Conservation (phyloP, 805 yeast genomes). For the Wickerhamiella qilinensis region DNA sequence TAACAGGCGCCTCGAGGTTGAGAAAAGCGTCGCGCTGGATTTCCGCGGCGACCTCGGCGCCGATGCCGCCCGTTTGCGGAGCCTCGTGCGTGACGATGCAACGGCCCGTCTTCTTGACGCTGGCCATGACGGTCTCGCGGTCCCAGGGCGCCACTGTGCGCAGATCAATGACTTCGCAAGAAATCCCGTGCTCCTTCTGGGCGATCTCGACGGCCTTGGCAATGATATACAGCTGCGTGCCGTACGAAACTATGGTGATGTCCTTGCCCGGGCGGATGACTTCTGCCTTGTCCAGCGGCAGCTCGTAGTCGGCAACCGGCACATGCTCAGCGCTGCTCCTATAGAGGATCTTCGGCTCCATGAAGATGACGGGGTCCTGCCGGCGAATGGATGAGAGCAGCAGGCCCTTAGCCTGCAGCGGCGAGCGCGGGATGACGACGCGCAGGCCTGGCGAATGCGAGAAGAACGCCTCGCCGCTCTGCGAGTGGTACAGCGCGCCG, state of each 20-base stretch:
- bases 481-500: conserved; percentile 94
- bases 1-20: conserved; percentile 84
- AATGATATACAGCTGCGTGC: conserved; percentile 67
- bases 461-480: conserved; percentile 86
- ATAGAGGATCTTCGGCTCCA: conserved; percentile 81
- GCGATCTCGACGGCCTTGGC: conserved; percentile 69
- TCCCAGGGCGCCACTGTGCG: conserved; percentile 90
- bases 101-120: conserved; percentile 83
- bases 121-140: conserved; percentile 56
- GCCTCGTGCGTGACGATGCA: conserved; percentile 76
- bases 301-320: conserved; percentile 58
- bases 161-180: conserved; percentile 74
- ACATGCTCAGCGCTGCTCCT: conserved; percentile 79
- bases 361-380: conserved; percentile 85
- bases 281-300: conserved; percentile 83
- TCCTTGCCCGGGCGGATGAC: conserved; percentile 72
- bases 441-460: conserved; percentile 88
- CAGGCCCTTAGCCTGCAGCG: conserved; percentile 83
- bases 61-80: conserved; percentile 84
- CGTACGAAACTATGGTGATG: conserved; percentile 65
- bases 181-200: conserved; percentile 62
- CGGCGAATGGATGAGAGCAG: conserved; percentile 82
- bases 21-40: conserved; percentile 89
- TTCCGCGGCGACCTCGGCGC: conserved; percentile 88
- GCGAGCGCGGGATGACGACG: conserved; percentile 78